A percentile compares a stretch with the other conserved stretches of the same genome.
These are phyloP conservation scores for Tricholoma hemisulphureum DNA, from an alignment of 768 basidiomycete genomes.

Conservation along the genomic window DNA sequence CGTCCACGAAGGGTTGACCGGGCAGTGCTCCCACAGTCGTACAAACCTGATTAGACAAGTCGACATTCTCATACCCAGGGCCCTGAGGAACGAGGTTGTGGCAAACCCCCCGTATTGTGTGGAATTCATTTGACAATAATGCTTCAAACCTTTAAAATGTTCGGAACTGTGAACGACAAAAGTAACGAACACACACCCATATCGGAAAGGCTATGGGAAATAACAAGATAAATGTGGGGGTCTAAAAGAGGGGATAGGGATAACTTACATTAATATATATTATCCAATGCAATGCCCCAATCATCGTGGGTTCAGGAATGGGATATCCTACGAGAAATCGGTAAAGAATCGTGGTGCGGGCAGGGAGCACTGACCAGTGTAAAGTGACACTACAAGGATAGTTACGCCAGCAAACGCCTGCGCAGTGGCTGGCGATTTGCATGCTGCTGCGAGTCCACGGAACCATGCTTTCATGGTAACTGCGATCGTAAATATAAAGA, in stretches of 20 bases:
- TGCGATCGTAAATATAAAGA: conserved; percentile 55
- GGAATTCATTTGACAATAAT: conserved; percentile 81
- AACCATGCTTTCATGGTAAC: conserved; percentile 77
- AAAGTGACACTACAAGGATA: conserved; percentile 51
- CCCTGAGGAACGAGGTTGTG: conserved; percentile 60
- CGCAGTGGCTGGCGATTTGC: conserved; percentile 57
- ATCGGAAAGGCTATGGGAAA: conserved; percentile 43
- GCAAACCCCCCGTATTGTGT: conserved; percentile 61
- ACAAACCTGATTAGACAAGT: conserved; percentile 71
- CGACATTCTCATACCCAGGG: conserved; percentile 56
- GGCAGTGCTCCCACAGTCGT: conserved; percentile 63
- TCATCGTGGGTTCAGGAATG: conserved; percentile 62
- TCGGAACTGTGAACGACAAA: conserved; percentile 27
- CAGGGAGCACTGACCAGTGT: conserved; percentile 34
- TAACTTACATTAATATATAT: conserved; percentile 56
- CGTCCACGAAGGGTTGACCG: conserved; percentile 59
- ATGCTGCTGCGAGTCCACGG: conserved; percentile 60
- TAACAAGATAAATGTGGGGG: not conserved
- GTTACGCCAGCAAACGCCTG: conserved; percentile 46
- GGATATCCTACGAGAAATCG: conserved; percentile 43
- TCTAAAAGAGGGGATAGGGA: not conserved
- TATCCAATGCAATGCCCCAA: conserved; percentile 68
- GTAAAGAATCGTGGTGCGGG: not conserved
- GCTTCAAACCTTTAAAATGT: conserved; percentile 59
- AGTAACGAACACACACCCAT: conserved; percentile 28